Evolutionary conservation across 2,329 filamentous ascomycete genomes (phyloP).

Genomic region (Ophiostoma pallidulum): DNA sequence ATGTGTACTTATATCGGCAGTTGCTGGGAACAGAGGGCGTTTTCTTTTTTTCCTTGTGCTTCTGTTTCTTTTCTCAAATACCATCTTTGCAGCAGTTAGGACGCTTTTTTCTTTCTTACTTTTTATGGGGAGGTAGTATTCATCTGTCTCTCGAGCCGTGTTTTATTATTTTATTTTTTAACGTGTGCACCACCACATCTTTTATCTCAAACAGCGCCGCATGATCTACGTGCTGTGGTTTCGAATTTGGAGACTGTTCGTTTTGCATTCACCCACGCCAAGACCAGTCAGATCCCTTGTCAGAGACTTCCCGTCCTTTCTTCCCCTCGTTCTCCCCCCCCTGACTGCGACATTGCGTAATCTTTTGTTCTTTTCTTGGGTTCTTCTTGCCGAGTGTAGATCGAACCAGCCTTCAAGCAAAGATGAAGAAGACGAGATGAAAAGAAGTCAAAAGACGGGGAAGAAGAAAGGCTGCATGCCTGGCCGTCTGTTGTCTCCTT

Average conservation of each 20-base stretch:
- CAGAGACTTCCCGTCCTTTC: too few species aligned
- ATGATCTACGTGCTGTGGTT: slow-evolving; percentile 1
- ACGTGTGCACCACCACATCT: not conserved
- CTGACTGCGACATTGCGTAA: too few species aligned
- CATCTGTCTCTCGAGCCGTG: not conserved
- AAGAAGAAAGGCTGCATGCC: too few species aligned
- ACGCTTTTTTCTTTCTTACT: not conserved
- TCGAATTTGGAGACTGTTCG: not conserved
- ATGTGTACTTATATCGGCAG: too few species aligned
- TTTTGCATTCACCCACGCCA: not conserved
- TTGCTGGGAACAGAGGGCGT: too few species aligned
- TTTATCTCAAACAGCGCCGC: not conserved
- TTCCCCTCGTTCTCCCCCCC: not conserved
- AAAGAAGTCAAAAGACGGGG: too few species aligned
- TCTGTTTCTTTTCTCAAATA: slow-evolving; percentile 1
- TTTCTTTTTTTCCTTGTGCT: not conserved
- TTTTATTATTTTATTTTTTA: not conserved
- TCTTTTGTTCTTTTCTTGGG: too few species aligned
- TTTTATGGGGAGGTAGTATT: not conserved
- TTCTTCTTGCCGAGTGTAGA: too few species aligned
- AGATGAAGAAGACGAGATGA: too few species aligned
- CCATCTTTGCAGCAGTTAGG: not conserved
- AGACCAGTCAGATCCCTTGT: too few species aligned
- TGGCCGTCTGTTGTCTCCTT: too few species aligned
- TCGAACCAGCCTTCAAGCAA: too few species aligned